Percentiles rank a stretch among this genome's conserved stretches.
phyloP scores from a whole-genome alignment of 768 basidiomycete species.

The Kwoniella botswanensis region DNA sequence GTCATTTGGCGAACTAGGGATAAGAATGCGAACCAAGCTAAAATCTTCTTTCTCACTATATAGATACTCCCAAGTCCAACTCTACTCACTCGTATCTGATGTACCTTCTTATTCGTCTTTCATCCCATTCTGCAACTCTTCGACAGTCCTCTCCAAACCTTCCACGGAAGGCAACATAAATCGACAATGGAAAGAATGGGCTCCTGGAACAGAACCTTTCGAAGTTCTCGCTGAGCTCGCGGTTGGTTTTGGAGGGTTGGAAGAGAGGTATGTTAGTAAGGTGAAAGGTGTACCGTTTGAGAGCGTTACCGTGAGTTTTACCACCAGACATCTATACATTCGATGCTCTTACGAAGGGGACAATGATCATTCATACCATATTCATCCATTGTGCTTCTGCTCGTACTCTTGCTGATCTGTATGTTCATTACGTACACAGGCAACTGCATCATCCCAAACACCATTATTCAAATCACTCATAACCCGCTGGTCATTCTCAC shows the following conservation, averaged over 20 bases:
- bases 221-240: slow-evolving; percentile 81
- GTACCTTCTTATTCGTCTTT: slow-evolving; percentile 84
- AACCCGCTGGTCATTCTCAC: slow-evolving; percentile 67
- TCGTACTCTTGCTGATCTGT: no score
- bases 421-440: slow-evolving; percentile 27
- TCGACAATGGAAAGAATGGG: slow-evolving; percentile 35
- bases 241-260: slow-evolving; percentile 84
- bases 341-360: no score
- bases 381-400: no score
- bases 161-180: neutral
- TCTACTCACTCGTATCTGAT: slow-evolving; percentile 86
- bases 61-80: slow-evolving; percentile 78
- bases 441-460: slow-evolving; percentile 48
- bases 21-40: neutral
- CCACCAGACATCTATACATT: no score
- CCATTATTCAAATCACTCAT: slow-evolving; percentile 54
- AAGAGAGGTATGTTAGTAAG: slow-evolving; percentile 82
- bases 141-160: slow-evolving; percentile 65
- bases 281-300: slow-evolving; percentile 80
- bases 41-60: slow-evolving; percentile 61
- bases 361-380: no score
- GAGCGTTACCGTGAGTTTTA: slow-evolving; percentile 75
- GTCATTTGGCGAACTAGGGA: no score
- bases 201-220: slow-evolving; percentile 57
- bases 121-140: slow-evolving; percentile 83